A percentile compares a stretch with the other conserved stretches of the same genome.
These are phyloP conservation scores for Cucumis hystrix DNA, from an alignment of 306 rosid species.

Conservation along the genomic window DNA sequence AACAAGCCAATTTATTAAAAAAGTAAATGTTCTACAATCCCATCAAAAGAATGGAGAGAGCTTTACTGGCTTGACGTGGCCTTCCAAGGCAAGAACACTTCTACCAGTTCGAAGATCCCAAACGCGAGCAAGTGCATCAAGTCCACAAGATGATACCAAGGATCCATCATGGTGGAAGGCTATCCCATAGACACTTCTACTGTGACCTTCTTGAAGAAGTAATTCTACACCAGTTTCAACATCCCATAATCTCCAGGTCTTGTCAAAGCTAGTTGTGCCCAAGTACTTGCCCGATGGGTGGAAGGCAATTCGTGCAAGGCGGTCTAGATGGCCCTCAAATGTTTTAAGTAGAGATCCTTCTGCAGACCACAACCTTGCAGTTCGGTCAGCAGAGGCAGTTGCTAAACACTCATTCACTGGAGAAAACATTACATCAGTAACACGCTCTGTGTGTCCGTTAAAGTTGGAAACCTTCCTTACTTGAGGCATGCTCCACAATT, in stretches of 20 bases:
- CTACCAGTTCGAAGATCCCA: conserved; percentile 96
- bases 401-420: conserved; percentile 59
- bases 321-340: conserved; percentile 86
- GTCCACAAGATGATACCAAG: conserved; percentile 80
- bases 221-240: conserved; percentile 73
- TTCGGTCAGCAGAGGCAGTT: conserved; percentile 90
- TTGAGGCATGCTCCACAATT: conserved; percentile 90
- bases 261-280: conserved; percentile 93
- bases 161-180: conserved; percentile 88
- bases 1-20: background rate
- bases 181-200: conserved; percentile 72
- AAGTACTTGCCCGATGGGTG: conserved; percentile 94
- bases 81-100: conserved; percentile 88
- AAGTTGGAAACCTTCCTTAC: conserved; percentile 42
- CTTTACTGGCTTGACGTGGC: conserved; percentile 87
- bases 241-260: conserved; percentile 98
- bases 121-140: conserved; percentile 78
- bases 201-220: conserved; percentile 97
- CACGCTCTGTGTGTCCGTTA: conserved; percentile 82
- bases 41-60: background rate
- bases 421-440: conserved; percentile 75
- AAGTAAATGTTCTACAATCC: background rate
- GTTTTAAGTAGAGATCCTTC: conserved; percentile 61
- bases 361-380: conserved; percentile 77
- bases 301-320: conserved; percentile 87